These are phyloP conservation scores for Arthrobotrys megalospora DNA, from an alignment of 2,329 filamentous ascomycete genomes.

Conservation along the genomic window DNA sequence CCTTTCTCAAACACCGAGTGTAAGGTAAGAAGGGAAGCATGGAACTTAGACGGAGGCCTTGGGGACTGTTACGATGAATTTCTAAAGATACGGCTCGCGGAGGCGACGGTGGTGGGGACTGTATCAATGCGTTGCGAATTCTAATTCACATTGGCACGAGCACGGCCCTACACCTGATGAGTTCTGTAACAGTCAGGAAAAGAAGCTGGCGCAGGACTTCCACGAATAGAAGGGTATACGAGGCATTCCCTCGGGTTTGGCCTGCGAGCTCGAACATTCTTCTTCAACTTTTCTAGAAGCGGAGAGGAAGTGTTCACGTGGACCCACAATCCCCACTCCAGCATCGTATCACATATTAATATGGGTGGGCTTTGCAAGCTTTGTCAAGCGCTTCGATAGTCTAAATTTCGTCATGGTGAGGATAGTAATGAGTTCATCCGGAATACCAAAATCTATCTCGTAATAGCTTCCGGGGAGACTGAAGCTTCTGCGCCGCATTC, in stretches of 20 bases:
- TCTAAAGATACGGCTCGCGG: slow-evolving; percentile 9
- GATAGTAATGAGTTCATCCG: slow-evolving; percentile 42
- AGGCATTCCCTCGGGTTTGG: slow-evolving; percentile 22
- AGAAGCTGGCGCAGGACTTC: slow-evolving; percentile 27
- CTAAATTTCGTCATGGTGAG: slow-evolving; percentile 54
- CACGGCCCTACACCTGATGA: slow-evolving; percentile 22
- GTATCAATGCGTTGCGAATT: slow-evolving; percentile 39
- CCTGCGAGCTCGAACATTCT: slow-evolving; percentile 40
- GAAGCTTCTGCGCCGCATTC: slow-evolving; percentile 57
- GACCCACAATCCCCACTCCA: slow-evolving; percentile 54
- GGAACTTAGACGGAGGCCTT: neutral
- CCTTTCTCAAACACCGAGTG: slow-evolving; percentile 38
- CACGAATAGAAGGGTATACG: slow-evolving; percentile 34
- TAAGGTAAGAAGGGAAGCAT: slow-evolving; percentile 2
- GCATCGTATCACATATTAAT: slow-evolving; percentile 43
- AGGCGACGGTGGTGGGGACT: slow-evolving; percentile 32
- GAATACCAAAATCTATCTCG: slow-evolving; percentile 46
- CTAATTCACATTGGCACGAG: slow-evolving; percentile 21
- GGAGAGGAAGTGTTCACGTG: slow-evolving; percentile 56
- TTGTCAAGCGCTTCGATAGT: slow-evolving; percentile 16
- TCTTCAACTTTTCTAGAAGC: slow-evolving; percentile 52
- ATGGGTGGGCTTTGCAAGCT: slow-evolving; percentile 10
- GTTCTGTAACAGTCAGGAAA: slow-evolving; percentile 17
- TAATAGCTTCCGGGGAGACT: slow-evolving; percentile 52
- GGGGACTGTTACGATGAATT: neutral